Evolutionary conservation across 208 protist species (phyloP), one percentile per base, ranked within the genome.

Genomic region (Naegleria gruberi): DNA sequence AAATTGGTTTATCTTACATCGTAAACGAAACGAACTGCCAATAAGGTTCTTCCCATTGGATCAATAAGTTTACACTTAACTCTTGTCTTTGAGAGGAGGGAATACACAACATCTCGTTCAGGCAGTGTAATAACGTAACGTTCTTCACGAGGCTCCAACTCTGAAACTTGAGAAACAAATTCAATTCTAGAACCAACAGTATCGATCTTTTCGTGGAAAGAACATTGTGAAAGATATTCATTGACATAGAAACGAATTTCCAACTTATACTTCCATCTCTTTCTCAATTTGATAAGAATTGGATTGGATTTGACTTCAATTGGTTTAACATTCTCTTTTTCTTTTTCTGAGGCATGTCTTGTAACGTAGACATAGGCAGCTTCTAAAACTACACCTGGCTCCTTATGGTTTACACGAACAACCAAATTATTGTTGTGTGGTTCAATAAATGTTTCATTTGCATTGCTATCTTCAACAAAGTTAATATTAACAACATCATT

Each of bases 241-340:
- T 88, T 88, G 0, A 88, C 84, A 65, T 88, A 88, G 84, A 88
- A 88, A 88, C 84, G 84, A 88, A 88, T 88, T 65, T 88, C 84
- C 12, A 88, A 43, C n/a, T 88, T 88, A 30, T 88, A 88, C 45
- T 88, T 88, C 84, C 84, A 88, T 65, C 45, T 88, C n/a, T 88
- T 88, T 43, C 45, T 47, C 3, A 88, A 57, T 42, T 88, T 88
- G 45, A 88, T 65, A 1, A 88, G 26, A 42, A 88, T 65, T 65
- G 46, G 46, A 65, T 65, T 42, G 5, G 82, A 34, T 41, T 88
- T 88, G 19, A 88, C 34, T 65, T 88, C 84, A 42, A 88, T 65
- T 5, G 84, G 84, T 77, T 77, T 77, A 8, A 77, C 65, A 43
- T 65, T 47, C 26, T 34, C 37, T 57, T 88, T 41, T 4, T 88